These are phyloP conservation scores for Saururus chinensis DNA, from an alignment of 164 flowering plant genomes.

Conservation along the genomic window DNA sequence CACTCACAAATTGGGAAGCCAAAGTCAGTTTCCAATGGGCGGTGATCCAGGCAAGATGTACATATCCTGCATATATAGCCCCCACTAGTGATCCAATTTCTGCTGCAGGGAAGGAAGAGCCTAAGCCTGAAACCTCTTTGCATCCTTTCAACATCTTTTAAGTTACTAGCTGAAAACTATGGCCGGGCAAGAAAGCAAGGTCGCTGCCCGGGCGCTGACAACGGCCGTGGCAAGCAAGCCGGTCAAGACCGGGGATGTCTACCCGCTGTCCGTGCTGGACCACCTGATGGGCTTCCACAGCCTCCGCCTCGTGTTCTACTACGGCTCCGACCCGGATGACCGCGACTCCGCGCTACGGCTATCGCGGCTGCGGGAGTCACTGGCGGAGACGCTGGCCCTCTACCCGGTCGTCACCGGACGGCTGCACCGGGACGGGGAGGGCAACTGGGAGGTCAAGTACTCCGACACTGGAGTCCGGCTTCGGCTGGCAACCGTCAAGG, in stretches of 20 bases:
- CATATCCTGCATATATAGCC: too few relatives aligned
- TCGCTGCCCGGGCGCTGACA: slow-evolving; percentile 27
- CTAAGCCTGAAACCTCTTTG: too few relatives aligned
- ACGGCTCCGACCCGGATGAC: slow-evolving; percentile 14
- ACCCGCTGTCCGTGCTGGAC: slow-evolving; percentile 37
- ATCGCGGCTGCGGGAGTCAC: slow-evolving; percentile 21
- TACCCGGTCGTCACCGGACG: slow-evolving; percentile 66
- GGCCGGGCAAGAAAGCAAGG: slow-evolving; percentile 10
- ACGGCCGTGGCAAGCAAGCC: slow-evolving; percentile 64
- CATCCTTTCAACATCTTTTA: too few relatives aligned
- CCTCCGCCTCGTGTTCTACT: slow-evolving; percentile 52
- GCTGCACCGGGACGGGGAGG: slow-evolving; percentile 26
- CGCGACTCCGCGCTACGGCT: slow-evolving; percentile 1
- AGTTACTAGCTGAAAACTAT: too few relatives aligned
- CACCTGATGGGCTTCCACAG: slow-evolving; percentile 52
- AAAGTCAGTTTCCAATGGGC: too few relatives aligned
- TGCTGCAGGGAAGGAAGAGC: too few relatives aligned
- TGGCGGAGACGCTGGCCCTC: slow-evolving; percentile 31
- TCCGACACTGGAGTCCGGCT: slow-evolving; percentile 69
- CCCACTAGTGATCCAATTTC: too few relatives aligned
- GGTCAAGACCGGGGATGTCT: slow-evolving; percentile 28
- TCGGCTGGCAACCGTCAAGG: slow-evolving; percentile 36
- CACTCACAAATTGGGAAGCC: too few relatives aligned
- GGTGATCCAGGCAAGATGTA: too few relatives aligned
- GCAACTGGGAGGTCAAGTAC: slow-evolving; percentile 59